Conservation (phyloP, 495 filamentous ascomycete genomes). For the Paragyromitra xinjiangensis region DNA sequence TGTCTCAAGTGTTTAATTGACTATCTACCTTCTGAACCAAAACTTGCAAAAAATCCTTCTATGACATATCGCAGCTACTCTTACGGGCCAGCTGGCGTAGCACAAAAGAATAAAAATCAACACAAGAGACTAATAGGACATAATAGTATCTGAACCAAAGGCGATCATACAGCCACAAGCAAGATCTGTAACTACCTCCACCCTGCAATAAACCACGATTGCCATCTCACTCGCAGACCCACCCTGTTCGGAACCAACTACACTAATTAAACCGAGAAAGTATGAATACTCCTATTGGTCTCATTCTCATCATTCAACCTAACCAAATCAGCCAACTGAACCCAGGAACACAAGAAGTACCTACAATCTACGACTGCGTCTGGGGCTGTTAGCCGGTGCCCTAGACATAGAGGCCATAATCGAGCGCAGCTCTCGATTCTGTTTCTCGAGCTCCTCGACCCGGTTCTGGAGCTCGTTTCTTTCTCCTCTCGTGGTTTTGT, state of each 20-base stretch:
- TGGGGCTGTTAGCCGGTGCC: too few species aligned
- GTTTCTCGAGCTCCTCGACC: background rate
- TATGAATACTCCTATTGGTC: background rate
- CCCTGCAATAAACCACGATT: background rate
- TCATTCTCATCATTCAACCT: background rate
- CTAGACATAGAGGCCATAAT: background rate
- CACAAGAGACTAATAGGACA: too few species aligned
- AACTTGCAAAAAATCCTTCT: too few species aligned
- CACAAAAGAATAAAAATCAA: too few species aligned
- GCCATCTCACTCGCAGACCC: background rate
- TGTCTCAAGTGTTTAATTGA: too few species aligned
- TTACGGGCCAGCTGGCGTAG: too few species aligned
- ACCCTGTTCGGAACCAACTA: background rate
- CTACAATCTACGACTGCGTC: background rate
- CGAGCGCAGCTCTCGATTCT: background rate
- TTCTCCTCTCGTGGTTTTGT: background rate
- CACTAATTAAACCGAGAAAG: background rate
- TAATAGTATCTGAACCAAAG: too few species aligned
- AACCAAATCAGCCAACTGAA: background rate
- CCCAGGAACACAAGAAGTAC: background rate
- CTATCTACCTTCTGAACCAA: too few species aligned
- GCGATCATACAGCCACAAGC: too few species aligned
- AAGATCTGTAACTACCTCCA: background rate
- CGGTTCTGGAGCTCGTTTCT: background rate
- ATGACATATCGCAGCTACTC: too few species aligned